A percentile compares a stretch with the other conserved stretches of the same genome.
Evolutionary conservation across 2,329 filamentous ascomycete genomes (phyloP).

Genomic region (Nothomitra cinnamomea): DNA sequence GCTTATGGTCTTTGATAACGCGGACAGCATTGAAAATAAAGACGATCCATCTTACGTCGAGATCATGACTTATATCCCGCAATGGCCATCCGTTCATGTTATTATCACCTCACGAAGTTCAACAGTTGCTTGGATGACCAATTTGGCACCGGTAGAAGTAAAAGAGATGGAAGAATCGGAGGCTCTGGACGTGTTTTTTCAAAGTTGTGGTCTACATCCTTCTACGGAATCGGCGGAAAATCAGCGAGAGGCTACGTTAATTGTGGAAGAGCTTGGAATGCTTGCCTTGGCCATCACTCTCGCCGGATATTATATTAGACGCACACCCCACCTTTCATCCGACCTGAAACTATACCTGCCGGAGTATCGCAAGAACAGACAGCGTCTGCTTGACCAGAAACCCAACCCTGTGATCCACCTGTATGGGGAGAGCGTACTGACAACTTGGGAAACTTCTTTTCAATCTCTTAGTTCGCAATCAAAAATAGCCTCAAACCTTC

Average conservation of each 20-base stretch:
- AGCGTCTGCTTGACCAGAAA: conserved; percentile 11
- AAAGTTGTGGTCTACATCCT: conserved; percentile 3
- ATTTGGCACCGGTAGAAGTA: conserved; percentile 11
- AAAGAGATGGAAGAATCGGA: conserved; percentile 10
- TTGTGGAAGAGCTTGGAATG: conserved; percentile 13
- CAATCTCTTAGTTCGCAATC: conserved; percentile 8
- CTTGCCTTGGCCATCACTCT: conserved; percentile 14
- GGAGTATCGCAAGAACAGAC: conserved; percentile 6
- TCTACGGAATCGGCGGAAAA: background rate
- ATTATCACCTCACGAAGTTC: conserved; percentile 11
- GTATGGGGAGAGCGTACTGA: conserved; percentile 15
- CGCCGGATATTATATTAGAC: conserved; percentile 10
- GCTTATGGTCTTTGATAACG: conserved; percentile 13
- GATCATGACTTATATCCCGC: conserved; percentile 11
- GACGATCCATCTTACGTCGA: conserved; percentile 8
- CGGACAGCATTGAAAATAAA: conserved; percentile 11
- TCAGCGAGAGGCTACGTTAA: conserved; percentile 6
- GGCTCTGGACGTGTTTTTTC: conserved; percentile 9
- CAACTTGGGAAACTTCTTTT: conserved; percentile 14
- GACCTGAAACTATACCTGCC: background rate
- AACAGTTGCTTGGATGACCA: conserved; percentile 8
- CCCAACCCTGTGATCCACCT: conserved; percentile 10
- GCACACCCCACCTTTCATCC: conserved; percentile 11
- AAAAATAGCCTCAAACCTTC: conserved; percentile 10
- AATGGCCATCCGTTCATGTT: conserved; percentile 8